Base-by-base conservation (phyloP, 805 yeast species). In the Yarrowia deformans region DNA sequence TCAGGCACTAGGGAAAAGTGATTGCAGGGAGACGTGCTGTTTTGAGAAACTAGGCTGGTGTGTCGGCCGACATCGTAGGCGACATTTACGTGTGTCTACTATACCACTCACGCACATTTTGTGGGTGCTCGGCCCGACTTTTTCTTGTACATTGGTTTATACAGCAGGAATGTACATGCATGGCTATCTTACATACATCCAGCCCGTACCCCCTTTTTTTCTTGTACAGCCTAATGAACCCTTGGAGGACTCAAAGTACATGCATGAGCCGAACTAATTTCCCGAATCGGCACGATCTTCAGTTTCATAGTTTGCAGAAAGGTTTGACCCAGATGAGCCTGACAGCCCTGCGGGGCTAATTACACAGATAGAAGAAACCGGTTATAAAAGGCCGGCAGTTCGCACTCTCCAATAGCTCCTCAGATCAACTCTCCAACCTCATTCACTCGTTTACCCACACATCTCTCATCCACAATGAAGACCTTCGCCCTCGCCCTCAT, bases 301-400 rank as follows among this genome's bases (percentile, higher is more conserved):
- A 19, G 60, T 54, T 54, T 54, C 60, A 54, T 54, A 54, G 60
- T 54, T 54, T 54, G 43, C 45, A 39, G 37, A 32, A 49, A 49
- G 37, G 39, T 16, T 32, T 16, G 14, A 34, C 13, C 29, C 34
- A 18, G 60, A 54, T 19, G 60, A 18, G 45, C 32, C 45, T 48
- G 35, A 39, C 60, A 54, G 60, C 60, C 60, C 45, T 54, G 60
- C 60, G 60, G 45, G 45, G 32, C 60, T 54, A 54, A 39, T 54
- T 37, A 39, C 35, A 37, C 45, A 39, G 35, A 54, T 39, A 18
- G 45, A 23, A 54, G 34, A 10, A 19, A 35, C 19, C 23, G 32
- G 19, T 10, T 54, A 54, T 54, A 54, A 19, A 54, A 54, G 45
- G 45, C 12, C 42, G 8, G 14, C 40, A 16, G 32, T 7, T 45